Conservation (phyloP, 805 yeast genomes). For the Millerozyma miso region DNA sequence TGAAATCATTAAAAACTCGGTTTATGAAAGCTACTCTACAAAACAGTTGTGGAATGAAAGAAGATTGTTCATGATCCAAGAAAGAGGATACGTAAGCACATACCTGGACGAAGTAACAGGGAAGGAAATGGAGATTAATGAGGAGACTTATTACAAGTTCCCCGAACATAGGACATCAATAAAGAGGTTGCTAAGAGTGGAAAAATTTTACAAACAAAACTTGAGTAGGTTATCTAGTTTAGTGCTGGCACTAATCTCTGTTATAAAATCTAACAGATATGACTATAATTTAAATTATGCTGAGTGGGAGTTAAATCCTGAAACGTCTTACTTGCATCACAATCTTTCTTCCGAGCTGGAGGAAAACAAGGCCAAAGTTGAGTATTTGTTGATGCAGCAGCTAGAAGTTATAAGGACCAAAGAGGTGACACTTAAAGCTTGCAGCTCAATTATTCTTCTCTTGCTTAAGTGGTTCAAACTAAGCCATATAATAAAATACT, state of each 20-base stretch:
- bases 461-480: slow-evolving; percentile 74
- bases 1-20: slow-evolving; percentile 55
- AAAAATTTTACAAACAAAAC: slow-evolving; percentile 49
- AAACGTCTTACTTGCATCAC: slow-evolving; percentile 20
- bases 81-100: slow-evolving; percentile 46
- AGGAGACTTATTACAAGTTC: slow-evolving; percentile 18
- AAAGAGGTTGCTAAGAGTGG: slow-evolving; percentile 50
- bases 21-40: slow-evolving; percentile 62
- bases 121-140: slow-evolving; percentile 26
- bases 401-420: slow-evolving; percentile 57
- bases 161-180: slow-evolving; percentile 36
- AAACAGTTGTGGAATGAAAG: slow-evolving; percentile 71
- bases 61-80: slow-evolving; percentile 66
- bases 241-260: slow-evolving; percentile 58
- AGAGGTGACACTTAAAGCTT: slow-evolving; percentile 57
- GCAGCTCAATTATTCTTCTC: slow-evolving; percentile 48
- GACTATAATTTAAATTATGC: slow-evolving; percentile 33
- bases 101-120: slow-evolving; percentile 2
- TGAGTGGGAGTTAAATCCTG: slow-evolving; percentile 33
- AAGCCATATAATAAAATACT: slow-evolving; percentile 75
- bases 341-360: slow-evolving; percentile 5
- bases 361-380: slow-evolving; percentile 15
- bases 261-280: slow-evolving; percentile 49
- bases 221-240: slow-evolving; percentile 60
- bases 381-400: slow-evolving; percentile 31